A percentile compares a stretch with the other conserved stretches of the same genome.
phyloP scores from a whole-genome alignment of 2,329 filamentous ascomycete genomes.

The Hymenoscyphus scutula region DNA sequence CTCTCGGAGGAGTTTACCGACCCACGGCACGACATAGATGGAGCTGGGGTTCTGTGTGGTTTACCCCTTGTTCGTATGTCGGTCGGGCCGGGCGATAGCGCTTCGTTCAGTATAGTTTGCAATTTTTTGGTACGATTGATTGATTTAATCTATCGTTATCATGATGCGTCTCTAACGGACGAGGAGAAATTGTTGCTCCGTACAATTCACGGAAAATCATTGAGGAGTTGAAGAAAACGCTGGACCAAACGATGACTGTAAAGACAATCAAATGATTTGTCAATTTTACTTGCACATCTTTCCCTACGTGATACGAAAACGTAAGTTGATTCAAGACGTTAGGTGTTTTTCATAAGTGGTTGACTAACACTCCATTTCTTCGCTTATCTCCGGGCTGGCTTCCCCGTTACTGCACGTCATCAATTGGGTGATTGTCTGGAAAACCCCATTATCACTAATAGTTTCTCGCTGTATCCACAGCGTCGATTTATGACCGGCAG shows the following conservation, averaged over 20 bases:
- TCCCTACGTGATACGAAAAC: neutral
- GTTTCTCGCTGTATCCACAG: neutral
- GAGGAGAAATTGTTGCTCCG: neutral
- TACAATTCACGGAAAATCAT: neutral
- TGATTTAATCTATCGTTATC: slow-evolving; percentile 8
- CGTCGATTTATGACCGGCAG: neutral
- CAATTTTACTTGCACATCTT: neutral
- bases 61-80: slow-evolving; percentile 1
- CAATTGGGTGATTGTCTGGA: neutral
- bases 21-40: slow-evolving; percentile 7
- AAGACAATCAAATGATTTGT: neutral
- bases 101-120: neutral
- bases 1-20: slow-evolving; percentile 7
- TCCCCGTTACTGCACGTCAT: neutral
- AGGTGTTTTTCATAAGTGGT: neutral
- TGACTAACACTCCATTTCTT: neutral
- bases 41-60: slow-evolving; percentile 7
- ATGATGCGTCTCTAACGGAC: neutral
- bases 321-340: neutral
- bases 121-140: slow-evolving; percentile 8
- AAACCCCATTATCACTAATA: neutral
- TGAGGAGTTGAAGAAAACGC: neutral
- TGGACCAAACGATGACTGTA: neutral
- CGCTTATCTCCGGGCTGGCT: neutral
- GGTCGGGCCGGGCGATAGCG: neutral